Conservation (phyloP, 2,329 filamentous ascomycete genomes). For the Fusarium brevicatenulatum region DNA sequence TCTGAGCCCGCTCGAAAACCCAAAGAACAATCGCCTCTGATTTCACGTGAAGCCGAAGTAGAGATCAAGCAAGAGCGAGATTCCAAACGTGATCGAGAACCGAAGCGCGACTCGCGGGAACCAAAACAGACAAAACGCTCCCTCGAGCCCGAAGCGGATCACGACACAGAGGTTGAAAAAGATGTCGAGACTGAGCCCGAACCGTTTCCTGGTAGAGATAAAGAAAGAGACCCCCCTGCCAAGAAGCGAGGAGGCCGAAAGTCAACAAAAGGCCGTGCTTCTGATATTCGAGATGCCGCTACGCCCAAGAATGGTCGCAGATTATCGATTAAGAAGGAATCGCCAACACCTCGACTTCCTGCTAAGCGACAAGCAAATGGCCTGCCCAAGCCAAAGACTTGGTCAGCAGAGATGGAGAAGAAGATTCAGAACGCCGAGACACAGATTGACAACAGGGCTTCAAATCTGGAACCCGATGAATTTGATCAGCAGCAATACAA, state of each 20-base stretch:
- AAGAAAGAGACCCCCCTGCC: constrained; percentile 41
- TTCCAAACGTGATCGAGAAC: constrained; percentile 26
- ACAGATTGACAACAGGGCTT: constrained; percentile 59
- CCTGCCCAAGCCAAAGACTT: constrained; percentile 72
- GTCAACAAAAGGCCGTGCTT: constrained; percentile 61
- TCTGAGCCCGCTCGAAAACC: constrained; percentile 72
- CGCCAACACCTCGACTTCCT: constrained; percentile 59
- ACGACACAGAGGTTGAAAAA: constrained; percentile 49
- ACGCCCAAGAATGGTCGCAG: constrained; percentile 62
- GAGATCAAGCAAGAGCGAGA: constrained; percentile 33
- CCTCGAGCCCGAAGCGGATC: constrained; percentile 41
- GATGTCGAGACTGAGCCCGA: constrained; percentile 51
- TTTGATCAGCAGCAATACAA: constrained; percentile 60
- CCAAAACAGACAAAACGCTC: constrained; percentile 46
- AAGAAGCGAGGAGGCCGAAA: constrained; percentile 50
- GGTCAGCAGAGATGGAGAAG: constrained; percentile 62
- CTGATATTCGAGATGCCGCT: constrained; percentile 62
- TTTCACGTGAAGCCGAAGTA: constrained; percentile 38
- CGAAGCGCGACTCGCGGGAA: constrained; percentile 34
- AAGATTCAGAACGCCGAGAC: constrained; percentile 53
- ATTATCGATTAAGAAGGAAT: constrained; percentile 61
- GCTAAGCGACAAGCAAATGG: constrained; percentile 71
- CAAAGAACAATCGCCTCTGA: constrained; percentile 57
- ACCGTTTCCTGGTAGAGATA: constrained; percentile 41
- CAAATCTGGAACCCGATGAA: constrained; percentile 56